Percentiles rank a stretch among this genome's conserved stretches.
Evolutionary conservation across 768 basidiomycete genomes (phyloP).

Genomic region (Lyophyllum decastes): DNA sequence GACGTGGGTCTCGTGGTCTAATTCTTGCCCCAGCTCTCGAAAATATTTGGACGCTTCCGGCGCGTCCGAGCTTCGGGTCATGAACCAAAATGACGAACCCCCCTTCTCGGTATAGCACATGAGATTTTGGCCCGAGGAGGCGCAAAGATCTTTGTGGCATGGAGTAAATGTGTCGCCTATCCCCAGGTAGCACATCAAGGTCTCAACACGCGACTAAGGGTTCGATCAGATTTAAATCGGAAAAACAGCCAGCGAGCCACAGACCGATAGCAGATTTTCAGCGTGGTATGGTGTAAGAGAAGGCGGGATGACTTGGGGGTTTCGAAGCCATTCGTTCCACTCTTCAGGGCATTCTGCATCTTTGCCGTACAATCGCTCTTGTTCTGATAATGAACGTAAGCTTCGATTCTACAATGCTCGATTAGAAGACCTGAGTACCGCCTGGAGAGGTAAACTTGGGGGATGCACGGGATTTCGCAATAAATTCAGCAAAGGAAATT

Average conservation of each 20-base stretch:
- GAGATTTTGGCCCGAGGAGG: conserved; percentile 82
- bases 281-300: conserved; percentile 51
- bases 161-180: conserved; percentile 83
- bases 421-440: conserved; percentile 31
- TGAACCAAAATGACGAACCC: conserved; percentile 85
- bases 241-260: background rate
- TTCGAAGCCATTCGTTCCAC: conserved; percentile 67
- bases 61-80: conserved; percentile 68
- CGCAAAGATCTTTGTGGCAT: conserved; percentile 84
- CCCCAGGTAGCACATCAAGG: conserved; percentile 85
- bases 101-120: conserved; percentile 79
- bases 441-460: conserved; percentile 34
- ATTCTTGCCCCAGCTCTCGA: conserved; percentile 49
- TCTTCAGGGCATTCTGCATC: conserved; percentile 67
- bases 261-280: conserved; percentile 56
- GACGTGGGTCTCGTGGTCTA: conserved; percentile 76
- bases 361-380: conserved; percentile 73
- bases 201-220: conserved; percentile 62
- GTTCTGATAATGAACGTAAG: conserved; percentile 38
- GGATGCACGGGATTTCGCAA: conserved; percentile 41
- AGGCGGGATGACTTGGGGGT: conserved; percentile 48
- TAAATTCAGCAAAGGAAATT: conserved; percentile 54
- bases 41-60: conserved; percentile 61
- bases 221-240: background rate
- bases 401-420: background rate